Evolutionary conservation across 441 rosid species (phyloP).

Genomic region (Rhodomyrtus psidioides): DNA sequence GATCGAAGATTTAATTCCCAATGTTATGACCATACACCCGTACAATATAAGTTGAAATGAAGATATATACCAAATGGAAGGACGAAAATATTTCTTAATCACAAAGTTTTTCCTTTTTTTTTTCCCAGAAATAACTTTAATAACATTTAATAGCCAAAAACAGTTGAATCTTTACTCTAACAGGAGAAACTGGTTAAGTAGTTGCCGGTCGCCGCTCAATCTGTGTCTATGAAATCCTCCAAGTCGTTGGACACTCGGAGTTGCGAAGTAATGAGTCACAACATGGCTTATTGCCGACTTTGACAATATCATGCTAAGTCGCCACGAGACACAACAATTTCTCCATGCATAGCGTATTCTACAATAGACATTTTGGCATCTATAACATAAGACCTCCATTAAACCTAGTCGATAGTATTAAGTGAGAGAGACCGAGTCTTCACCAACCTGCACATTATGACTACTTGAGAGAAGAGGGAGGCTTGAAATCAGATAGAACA

Average conservation of each 20-base stretch:
- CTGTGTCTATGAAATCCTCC: not conserved
- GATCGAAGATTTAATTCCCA: not conserved
- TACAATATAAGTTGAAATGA: not conserved
- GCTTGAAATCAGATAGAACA: not conserved
- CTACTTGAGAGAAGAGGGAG: not conserved
- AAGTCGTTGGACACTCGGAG: not conserved
- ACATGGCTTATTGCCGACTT: not conserved
- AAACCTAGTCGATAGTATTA: not conserved
- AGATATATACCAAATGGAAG: not conserved
- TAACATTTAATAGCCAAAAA: not conserved
- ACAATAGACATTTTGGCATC: not conserved
- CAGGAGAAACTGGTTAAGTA: not conserved
- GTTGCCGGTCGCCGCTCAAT: not conserved
- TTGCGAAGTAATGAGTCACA: not conserved
- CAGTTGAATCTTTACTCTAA: not conserved
- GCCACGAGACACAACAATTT: not conserved
- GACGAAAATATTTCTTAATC: not conserved
- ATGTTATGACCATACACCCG: not conserved
- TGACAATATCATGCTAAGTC: not conserved
- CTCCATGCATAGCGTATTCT: not conserved
- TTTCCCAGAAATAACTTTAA: not conserved
- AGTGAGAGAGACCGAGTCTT: not conserved
- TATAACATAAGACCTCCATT: not conserved
- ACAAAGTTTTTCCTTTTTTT: not conserved
- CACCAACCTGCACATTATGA: not conserved